Conservation (phyloP, 2,329 filamentous ascomycete genomes). For the Colletotrichum tabaci region DNA sequence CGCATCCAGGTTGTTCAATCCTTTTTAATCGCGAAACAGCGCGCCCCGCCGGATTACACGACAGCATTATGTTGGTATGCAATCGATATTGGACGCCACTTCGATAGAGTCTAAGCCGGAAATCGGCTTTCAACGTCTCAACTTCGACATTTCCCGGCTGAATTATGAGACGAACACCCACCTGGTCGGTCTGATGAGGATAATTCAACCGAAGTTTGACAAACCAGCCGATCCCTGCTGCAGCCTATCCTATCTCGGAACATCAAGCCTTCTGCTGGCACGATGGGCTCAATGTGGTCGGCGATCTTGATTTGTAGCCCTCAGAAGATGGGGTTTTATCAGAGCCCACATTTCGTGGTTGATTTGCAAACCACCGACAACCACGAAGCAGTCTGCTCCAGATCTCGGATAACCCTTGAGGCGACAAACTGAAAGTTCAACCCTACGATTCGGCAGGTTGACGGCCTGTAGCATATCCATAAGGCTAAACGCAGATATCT, state of each 20-base stretch:
- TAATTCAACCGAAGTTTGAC: neutral
- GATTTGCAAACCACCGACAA: neutral
- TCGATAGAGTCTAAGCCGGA: neutral
- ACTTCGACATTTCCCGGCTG: too few species aligned
- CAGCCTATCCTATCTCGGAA: too few species aligned
- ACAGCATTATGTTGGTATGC: neutral
- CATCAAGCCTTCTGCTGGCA: too few species aligned
- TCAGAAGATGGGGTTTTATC: neutral
- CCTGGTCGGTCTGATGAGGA: neutral
- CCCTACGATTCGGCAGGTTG: conserved; percentile 13
- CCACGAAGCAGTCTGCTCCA: neutral
- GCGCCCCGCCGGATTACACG: neutral
- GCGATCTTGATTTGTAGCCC: neutral
- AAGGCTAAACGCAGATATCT: neutral
- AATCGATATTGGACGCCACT: neutral
- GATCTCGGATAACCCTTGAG: neutral
- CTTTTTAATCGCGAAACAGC: neutral
- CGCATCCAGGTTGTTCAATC: neutral
- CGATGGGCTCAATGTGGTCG: neutral
- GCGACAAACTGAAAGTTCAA: neutral
- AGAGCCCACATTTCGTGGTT: neutral
- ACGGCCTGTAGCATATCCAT: neutral
- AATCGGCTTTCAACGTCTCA: neutral
- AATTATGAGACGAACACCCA: conserved; percentile 5
- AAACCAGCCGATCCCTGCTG: too few species aligned